Evolutionary conservation across 805 yeast genomes (phyloP), one percentile per base, ranked within the genome.

Genomic region (Wickerhamiella australiensis): DNA sequence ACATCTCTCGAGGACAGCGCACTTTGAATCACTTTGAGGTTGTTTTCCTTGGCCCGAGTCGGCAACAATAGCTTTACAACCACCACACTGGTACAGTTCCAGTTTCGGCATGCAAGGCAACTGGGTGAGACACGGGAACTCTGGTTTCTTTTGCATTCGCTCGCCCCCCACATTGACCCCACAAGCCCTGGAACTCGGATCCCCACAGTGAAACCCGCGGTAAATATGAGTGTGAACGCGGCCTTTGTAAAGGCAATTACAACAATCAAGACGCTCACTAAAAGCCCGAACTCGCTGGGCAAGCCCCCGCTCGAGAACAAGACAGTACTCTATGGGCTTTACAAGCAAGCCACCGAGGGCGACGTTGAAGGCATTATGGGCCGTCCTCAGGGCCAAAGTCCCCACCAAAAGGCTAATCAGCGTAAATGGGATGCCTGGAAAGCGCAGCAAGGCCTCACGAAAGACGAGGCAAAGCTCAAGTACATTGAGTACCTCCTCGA

Each of bases 291-390:
- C 35, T 55, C 54, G 12, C 35, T 57, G 23, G 53, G 53, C 5
- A 45, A 46, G 33, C 61, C 61, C 7, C 54, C 61, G 8, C 51
- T 52, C 7, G 58, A 57, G 27, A 52, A 52, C 23, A 50, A 56
- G 22, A 53, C 52, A 11, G 54, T 50, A 3, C 70, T 85, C 3
- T 85, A 85, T 62, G 95, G 94, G 0, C 71, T 85, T 46, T 85
- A 85, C 66, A 86, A 85, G 59, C 95, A 85, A 61, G 88, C 94
- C 1, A 85, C 94, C 0, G 90, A 84, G 64, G 95, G 95, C 6
- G 78, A 85, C 61, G 86, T 83, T 7, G 75, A 73, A 44, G 80
- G 80, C 1, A 70, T 81, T 38, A 74, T 82, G 77, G 73, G 74
- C 2, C 67, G 86, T 43, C 90, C 90, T 0, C 63, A 65, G 1